Conservation (phyloP, 2,329 filamentous ascomycete species). For the Paracorniculantispora psalliotae region DNA sequence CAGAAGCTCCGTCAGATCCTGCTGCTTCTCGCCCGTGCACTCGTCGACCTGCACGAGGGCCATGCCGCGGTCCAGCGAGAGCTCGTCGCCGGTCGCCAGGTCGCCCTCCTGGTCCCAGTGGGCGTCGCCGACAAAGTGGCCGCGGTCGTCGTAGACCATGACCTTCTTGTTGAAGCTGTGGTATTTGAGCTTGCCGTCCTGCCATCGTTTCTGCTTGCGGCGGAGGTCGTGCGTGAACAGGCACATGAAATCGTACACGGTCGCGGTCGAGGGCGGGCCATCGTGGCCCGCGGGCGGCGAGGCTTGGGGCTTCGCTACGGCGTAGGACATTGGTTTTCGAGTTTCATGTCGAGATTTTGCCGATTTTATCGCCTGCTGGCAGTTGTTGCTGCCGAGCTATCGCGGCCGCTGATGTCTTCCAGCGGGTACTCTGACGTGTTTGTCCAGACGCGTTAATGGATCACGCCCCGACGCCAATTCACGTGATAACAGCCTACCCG, state of each 20-base stretch:
- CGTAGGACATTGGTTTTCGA: slow-evolving; percentile 10
- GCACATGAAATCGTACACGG: slow-evolving; percentile 76
- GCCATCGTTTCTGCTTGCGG: slow-evolving; percentile 88
- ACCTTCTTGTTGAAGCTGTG: slow-evolving; percentile 87
- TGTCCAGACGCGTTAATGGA: slow-evolving; percentile 12
- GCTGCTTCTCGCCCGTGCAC: slow-evolving; percentile 64
- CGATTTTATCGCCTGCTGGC: neutral
- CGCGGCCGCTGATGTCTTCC: neutral
- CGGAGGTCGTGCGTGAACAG: slow-evolving; percentile 82
- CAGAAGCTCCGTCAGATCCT: slow-evolving; percentile 71
- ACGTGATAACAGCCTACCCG: slow-evolving; percentile 10
- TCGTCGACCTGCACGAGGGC: slow-evolving; percentile 79
- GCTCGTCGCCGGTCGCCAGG: slow-evolving; percentile 76
- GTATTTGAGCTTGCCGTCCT: slow-evolving; percentile 82
- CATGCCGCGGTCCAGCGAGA: slow-evolving; percentile 69
- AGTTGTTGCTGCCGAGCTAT: slow-evolving; percentile 16
- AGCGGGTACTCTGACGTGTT: neutral
- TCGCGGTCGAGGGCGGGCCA: slow-evolving; percentile 52
- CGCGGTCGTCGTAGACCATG: slow-evolving; percentile 82
- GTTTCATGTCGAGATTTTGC: neutral
- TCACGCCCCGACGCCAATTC: slow-evolving; percentile 12
- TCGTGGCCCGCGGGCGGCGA: neutral
- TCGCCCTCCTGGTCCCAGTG: slow-evolving; percentile 68
- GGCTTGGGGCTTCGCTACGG: slow-evolving; percentile 12
- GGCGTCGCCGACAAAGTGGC: slow-evolving; percentile 77